Base-by-base conservation (phyloP, 192 early-diverging fungal genomes). In the Umbelopsis vinacea region DNA sequence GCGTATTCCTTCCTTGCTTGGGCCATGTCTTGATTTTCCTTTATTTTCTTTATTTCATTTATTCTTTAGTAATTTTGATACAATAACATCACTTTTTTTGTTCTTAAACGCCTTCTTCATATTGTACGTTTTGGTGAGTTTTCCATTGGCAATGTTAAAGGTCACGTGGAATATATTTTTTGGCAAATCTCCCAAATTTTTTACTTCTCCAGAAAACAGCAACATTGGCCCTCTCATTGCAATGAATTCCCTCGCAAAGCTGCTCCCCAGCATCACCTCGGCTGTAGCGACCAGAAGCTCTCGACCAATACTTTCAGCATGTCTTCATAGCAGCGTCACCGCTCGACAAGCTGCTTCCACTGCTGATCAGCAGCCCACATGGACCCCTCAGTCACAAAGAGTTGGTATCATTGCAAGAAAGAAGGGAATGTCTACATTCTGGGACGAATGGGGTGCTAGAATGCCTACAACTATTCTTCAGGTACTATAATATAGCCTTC, bases 391-490 rank as follows among this genome's bases (percentile, higher is more conserved):
- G 9, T 90, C 91, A 43, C 71, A 83, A 76, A 87, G 92, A 29
- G 85, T 89, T 19, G 97, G 97, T 33, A 81, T 93, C 10, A 89
- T 99, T 69, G 97, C 89, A 38, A 81, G 86, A 72, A 99, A 99
- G 81, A 88, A 90, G 84, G 97, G 97, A n/a, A 99, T 97, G 96
- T 92, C 91, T 17, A 89, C 89, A 15, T 81, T 95, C 72, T 99
- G 95, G 95, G 91, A 95, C 82, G 95, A 96, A 73, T 96, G 93
- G 90, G 97, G 96, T 45, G 87, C 87, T 17, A 85, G 93, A 75
- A 89, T 94, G 37, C 95, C 96, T 23, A 93, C 96, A 8, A 99
- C 97, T 21, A 84, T 99, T 47, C 74, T 95, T 35, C 90, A 95
- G 87, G 90, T 95, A 66, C 48, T 29, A 1, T 52, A 14, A 35